Conservation (phyloP, 805 yeast species). For the Lachancea thermotolerans region DNA sequence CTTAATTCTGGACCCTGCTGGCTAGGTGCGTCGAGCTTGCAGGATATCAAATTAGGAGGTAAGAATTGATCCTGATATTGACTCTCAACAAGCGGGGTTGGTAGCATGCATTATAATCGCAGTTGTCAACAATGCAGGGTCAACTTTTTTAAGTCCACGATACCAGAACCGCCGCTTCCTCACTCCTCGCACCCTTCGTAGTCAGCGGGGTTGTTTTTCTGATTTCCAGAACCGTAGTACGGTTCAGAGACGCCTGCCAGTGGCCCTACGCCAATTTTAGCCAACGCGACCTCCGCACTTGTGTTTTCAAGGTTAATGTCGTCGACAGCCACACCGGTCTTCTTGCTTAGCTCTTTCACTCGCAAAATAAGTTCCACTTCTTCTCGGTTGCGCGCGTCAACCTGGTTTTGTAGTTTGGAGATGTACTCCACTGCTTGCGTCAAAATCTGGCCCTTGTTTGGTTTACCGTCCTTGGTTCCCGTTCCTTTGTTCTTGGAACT, state of each 20-base stretch:
- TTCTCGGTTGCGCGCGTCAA: constrained; percentile 70
- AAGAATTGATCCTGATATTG: no score
- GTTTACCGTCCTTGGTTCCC: constrained; percentile 79
- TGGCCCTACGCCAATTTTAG: constrained; percentile 80
- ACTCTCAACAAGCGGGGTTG: no score
- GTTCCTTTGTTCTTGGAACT: constrained; percentile 36
- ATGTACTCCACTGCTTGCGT: constrained; percentile 71
- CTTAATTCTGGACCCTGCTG: no score
- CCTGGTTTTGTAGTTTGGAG: constrained; percentile 56
- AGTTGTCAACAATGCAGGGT: neutral
- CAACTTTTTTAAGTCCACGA: no score
- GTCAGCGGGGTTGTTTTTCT: constrained; percentile 24
- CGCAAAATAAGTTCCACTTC: constrained; percentile 68
- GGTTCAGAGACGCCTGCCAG: constrained; percentile 37
- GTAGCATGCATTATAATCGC: no score
- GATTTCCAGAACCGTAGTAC: neutral
- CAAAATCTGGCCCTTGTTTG: constrained; percentile 76
- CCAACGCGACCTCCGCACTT: constrained; percentile 71
- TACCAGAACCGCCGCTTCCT: constrained; percentile 21
- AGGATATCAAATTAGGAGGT: no score
- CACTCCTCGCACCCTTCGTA: constrained; percentile 37
- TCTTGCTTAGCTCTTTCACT: constrained; percentile 46
- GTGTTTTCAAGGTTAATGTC: constrained; percentile 50
- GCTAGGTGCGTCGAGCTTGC: no score
- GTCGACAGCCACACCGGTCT: constrained; percentile 37